These are phyloP conservation scores for Aureobasidium sp. DNA, from an alignment of 2,329 filamentous ascomycete species.

Conservation along the genomic window DNA sequence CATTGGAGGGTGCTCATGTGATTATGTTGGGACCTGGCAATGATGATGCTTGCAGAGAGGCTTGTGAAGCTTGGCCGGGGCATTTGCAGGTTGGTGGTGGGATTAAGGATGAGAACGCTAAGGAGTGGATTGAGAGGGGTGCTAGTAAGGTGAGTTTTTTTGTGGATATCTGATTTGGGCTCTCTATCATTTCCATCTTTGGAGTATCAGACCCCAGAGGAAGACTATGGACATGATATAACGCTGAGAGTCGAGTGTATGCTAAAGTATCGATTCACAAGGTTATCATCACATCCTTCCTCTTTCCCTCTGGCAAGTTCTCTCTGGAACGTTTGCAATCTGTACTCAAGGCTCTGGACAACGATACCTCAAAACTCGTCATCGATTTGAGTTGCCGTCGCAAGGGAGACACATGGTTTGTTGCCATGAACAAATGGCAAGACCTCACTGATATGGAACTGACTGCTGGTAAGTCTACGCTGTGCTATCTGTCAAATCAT, in stretches of 20 bases:
- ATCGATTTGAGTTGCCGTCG: conserved; percentile 89
- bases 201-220: too few species aligned
- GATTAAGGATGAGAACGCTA: conserved; percentile 77
- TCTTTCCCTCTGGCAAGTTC: conserved; percentile 80
- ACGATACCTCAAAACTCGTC: conserved; percentile 73
- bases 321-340: conserved; percentile 66
- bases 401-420: conserved; percentile 72
- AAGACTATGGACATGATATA: too few species aligned
- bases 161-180: too few species aligned
- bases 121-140: conserved; percentile 75
- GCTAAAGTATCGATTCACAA: conserved; percentile 27
- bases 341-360: conserved; percentile 63
- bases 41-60: conserved; percentile 67
- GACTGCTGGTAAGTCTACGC: conserved; percentile 55
- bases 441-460: conserved; percentile 95
- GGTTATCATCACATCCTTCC: conserved; percentile 94
- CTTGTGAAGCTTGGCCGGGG: conserved; percentile 68
- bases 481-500: not conserved
- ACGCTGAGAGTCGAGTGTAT: too few species aligned
- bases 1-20: conserved; percentile 74
- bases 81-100: conserved; percentile 90
- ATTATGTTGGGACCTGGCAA: conserved; percentile 95
- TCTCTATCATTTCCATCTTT: too few species aligned
- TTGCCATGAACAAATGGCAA: conserved; percentile 99
- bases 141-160: conserved; percentile 65